Conservation (phyloP, 2,329 filamentous ascomycete genomes). For the Ophiostoma novo-ulmi region DNA sequence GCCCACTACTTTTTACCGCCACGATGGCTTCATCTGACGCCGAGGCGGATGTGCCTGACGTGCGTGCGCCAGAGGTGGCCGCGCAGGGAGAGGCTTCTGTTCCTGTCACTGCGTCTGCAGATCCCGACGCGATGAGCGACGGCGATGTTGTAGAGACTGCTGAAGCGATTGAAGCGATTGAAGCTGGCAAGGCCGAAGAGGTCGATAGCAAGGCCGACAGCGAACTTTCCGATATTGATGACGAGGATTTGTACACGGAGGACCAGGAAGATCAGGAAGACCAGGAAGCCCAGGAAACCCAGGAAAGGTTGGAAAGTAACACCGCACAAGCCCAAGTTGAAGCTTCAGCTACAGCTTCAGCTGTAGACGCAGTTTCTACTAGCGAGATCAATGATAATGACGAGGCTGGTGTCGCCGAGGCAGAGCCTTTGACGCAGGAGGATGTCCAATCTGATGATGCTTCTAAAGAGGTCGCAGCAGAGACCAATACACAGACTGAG, state of each 20-base stretch:
- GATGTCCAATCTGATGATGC: background rate
- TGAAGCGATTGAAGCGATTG: too few relatives aligned
- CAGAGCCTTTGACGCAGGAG: background rate
- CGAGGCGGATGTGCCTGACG: background rate
- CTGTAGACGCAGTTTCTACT: background rate
- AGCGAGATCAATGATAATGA: background rate
- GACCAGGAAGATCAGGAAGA: background rate
- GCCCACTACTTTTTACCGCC: too few relatives aligned
- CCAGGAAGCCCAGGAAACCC: background rate
- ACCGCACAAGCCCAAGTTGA: background rate
- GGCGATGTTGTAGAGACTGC: too few relatives aligned
- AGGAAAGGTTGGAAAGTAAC: background rate
- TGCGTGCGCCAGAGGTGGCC: background rate
- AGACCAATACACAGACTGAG: background rate
- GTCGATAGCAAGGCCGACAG: background rate
- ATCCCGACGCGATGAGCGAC: background rate
- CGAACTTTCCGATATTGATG: conserved; percentile 1
- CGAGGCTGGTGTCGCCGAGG: background rate
- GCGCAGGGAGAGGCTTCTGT: background rate
- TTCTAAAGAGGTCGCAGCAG: background rate
- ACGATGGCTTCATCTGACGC: background rate
- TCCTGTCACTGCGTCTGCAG: background rate
- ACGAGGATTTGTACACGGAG: background rate
- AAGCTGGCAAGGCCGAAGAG: too few relatives aligned
- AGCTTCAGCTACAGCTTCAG: background rate